Percentiles rank a stretch among this genome's conserved stretches.
phyloP scores from a whole-genome alignment of 768 basidiomycete species.

The Kwoniella bestiolae region DNA sequence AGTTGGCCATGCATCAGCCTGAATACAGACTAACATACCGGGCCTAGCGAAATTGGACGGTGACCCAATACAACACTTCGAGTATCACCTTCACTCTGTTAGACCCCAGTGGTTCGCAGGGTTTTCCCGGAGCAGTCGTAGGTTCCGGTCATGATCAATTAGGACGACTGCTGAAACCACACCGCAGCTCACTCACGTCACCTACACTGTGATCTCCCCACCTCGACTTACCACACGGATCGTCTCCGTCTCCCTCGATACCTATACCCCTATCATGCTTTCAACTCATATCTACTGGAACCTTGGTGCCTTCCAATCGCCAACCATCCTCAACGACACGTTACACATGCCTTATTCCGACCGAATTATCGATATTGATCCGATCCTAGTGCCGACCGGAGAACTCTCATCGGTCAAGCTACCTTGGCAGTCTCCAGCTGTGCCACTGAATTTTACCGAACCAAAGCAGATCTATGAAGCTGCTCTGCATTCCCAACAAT shows the following conservation, averaged over 20 bases:
- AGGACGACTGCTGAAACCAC: background rate
- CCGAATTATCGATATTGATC: conserved; percentile 38
- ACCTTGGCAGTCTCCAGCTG: conserved; percentile 16
- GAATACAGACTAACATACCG: background rate
- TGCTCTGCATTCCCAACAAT: conserved; percentile 21
- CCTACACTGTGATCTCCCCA: conserved; percentile 32
- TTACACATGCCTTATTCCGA: conserved; percentile 38
- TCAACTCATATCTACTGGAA: conserved; percentile 52
- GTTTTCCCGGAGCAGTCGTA: conserved; percentile 62
- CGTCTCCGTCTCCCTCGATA: conserved; percentile 31
- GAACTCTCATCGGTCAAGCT: conserved; percentile 25
- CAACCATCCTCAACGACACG: conserved; percentile 38
- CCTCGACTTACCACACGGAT: conserved; percentile 34
- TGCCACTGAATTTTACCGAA: conserved; percentile 34
- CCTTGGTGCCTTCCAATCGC: conserved; percentile 37
- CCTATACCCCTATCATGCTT: conserved; percentile 46
- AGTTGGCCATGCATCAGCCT: conserved; percentile 6
- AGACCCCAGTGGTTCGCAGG: conserved; percentile 63
- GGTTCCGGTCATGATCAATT: conserved; percentile 3
- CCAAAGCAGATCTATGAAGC: conserved; percentile 31
- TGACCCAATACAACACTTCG: conserved; percentile 60
- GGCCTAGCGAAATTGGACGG: conserved; percentile 64
- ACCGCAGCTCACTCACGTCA: conserved; percentile 33
- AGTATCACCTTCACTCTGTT: conserved; percentile 65
- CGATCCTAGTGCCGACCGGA: conserved; percentile 48